Base-by-base conservation (phyloP, 805 yeast species). In the Yamadazyma paraphyllophila region DNA sequence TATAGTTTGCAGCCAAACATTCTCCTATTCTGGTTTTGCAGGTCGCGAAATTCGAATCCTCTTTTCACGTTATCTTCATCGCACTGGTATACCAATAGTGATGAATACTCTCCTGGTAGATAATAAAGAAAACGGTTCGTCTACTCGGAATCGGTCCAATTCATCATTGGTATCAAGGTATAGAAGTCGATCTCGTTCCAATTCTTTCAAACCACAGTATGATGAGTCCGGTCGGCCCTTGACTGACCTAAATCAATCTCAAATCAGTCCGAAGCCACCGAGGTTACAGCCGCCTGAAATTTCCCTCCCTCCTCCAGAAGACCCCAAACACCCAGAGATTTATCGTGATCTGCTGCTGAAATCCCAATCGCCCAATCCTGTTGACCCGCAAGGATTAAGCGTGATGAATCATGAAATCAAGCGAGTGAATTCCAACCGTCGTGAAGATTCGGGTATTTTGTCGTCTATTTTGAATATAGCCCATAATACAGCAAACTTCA, bases 391-490 rank as follows among this genome's bases (percentile, higher is more conserved):
- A 8, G 16, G 8, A 7, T 26, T 31, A 13, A 31, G 41, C 2
- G 14, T 46, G 3, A 41, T 29, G n/a, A 35, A 46, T 20, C 47
- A 47, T 14, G 42, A 40, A n/a, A 42, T 47, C 32, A 36, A 37
- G 13, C 9, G 45, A 11, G 39, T 47, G 8, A 41, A 41, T 13
- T 36, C 50, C 4, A 41, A 36, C 11, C 36, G 36, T 3, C 34
- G 20, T 11, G 47, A 46, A 16, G 46, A 46, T 32, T 33, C 54
- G 29, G 77, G 80, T 1, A 46, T 77, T 8, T 52, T 77, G 1
- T 69, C 76, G 1, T 61, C 80, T 1, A 56, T 77, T n/a, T 47
- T 76, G 39, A 63, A 70, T 20, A 74, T 73, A 15, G 80, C 80
- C 6, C 80, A 74, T 47, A 72, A 64, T 41, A 78, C 79, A 2